Evolutionary conservation across 2,329 filamentous ascomycete species (phyloP), one percentile per base, ranked within the genome.

Genomic region (Fusarium sp.): DNA sequence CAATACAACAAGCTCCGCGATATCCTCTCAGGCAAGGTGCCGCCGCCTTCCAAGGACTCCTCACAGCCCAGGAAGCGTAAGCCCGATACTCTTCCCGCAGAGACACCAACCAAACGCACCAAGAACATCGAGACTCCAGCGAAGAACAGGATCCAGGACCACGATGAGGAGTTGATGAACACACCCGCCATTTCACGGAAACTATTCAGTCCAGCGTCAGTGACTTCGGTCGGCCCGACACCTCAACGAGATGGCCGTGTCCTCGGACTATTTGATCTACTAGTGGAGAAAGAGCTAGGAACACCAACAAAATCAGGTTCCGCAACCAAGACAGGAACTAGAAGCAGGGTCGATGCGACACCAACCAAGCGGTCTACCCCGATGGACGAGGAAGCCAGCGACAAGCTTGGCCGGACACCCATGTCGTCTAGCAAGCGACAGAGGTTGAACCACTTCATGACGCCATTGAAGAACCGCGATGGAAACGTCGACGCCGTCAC

Each of bases 171-270:
- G 38, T 79, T 83, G 54, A 82, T 83, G 73, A 81, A 82, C 44
- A 89, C 88, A 2, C 88, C 89, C 2, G 85, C 85, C 1, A 81
- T 84, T 44, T 82, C 84, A 36, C 83, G 87, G 29, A 87, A 84
- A 62, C 81, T 90, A 6, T 90, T 90, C 74, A 88, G 86, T 61
- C 86, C 88, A 1, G 79, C 79, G 0, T 82, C 84, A 10, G 86
- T 87, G 2, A 88, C 86, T 5, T 86, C 84, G 1, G 86, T 96
- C 65, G 91, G 91, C 2, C 92, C 92, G 1, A 96, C 92, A 11
- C 92, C 92, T 3, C 92, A 95, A 74, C 88, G 89, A 66, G 91
- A 95, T 76, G 92, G 92, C 27, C 87, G 87, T 18, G 89, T 93
- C 1, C 83, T 96, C 2, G 91, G 92, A 4, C 80, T 96, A 16